Evolutionary conservation across 176 grass and related monocot genomes (phyloP).

Genomic region (Otatea glauca): DNA sequence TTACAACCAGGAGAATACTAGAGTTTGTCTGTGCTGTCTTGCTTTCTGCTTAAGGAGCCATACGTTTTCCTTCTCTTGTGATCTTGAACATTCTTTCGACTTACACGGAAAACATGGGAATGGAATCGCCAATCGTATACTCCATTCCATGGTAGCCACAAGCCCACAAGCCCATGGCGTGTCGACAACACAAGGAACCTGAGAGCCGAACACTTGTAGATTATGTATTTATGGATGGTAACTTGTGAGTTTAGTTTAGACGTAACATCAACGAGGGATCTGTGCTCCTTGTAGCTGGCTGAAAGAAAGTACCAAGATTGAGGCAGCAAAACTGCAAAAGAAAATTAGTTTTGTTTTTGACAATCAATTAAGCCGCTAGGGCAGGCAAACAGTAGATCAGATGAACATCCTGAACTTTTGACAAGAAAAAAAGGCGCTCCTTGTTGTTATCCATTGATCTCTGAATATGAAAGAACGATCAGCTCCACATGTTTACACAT

Average conservation of each 20-base stretch:
- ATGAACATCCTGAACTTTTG: neutral
- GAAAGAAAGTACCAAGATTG: neutral
- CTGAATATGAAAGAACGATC: slow-evolving; percentile 16
- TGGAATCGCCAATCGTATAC: neutral
- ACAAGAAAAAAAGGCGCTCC: neutral
- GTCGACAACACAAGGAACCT: neutral
- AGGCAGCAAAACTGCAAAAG: neutral
- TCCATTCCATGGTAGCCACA: neutral
- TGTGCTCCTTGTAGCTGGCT: neutral
- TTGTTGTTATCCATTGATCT: neutral
- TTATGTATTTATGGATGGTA: neutral
- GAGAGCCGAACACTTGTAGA: neutral
- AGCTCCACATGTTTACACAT: neutral
- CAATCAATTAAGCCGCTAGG: neutral
- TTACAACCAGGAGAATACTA: neutral
- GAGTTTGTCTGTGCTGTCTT: neutral
- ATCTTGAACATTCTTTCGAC: neutral
- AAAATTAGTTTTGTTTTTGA: neutral
- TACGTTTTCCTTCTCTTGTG: neutral
- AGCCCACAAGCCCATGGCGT: neutral
- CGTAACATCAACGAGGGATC: neutral
- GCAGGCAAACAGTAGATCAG: neutral
- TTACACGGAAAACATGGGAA: slow-evolving; percentile 13
- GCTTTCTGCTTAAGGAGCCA: neutral
- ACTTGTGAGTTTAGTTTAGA: neutral